A percentile compares a stretch with the other conserved stretches of the same genome.
phyloP scores from a whole-genome alignment of 2,329 filamentous ascomycete genomes.

The Colletotrichum plurivorum region DNA sequence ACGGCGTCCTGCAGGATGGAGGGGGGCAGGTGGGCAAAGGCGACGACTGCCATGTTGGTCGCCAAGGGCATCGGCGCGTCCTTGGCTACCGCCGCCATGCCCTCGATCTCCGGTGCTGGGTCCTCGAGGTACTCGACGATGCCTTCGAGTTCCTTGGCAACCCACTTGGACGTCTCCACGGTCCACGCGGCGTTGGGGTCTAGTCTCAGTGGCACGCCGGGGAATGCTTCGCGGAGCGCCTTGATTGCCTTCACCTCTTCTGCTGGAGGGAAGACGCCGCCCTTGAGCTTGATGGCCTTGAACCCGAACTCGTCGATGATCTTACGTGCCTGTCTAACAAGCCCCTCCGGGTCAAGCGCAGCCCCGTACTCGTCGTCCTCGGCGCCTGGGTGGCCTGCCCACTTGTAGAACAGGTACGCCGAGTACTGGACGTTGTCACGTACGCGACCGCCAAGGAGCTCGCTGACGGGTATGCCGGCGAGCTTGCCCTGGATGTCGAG shows the following conservation, averaged over 20 bases:
- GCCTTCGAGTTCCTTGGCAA: constrained; percentile 53
- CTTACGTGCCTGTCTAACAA: constrained; percentile 53
- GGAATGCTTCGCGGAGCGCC: constrained; percentile 54
- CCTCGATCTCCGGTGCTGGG: constrained; percentile 56
- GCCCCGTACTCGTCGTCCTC: constrained; percentile 56
- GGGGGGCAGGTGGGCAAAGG: constrained; percentile 55
- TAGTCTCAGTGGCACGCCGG: constrained; percentile 51
- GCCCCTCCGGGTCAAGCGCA: constrained; percentile 52
- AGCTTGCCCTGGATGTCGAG: constrained; percentile 59
- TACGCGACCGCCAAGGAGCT: constrained; percentile 56
- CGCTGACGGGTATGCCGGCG: constrained; percentile 54
- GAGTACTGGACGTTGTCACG: constrained; percentile 58
- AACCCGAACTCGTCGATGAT: constrained; percentile 59
- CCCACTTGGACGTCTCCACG: constrained; percentile 55
- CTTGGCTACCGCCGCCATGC: constrained; percentile 58
- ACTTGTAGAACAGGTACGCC: constrained; percentile 60
- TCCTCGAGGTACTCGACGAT: constrained; percentile 58
- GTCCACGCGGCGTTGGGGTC: constrained; percentile 57
- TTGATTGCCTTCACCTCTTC: constrained; percentile 57
- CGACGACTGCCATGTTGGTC: constrained; percentile 60
- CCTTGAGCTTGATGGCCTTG: constrained; percentile 59
- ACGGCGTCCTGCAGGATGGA: constrained; percentile 56
- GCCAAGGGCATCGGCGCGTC: constrained; percentile 57
- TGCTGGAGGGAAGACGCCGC: constrained; percentile 56
- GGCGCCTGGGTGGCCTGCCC: constrained; percentile 56